Evolutionary conservation across 768 basidiomycete species (phyloP), one percentile per base, ranked within the genome.

Genomic region (Podaxis carcinomalis): DNA sequence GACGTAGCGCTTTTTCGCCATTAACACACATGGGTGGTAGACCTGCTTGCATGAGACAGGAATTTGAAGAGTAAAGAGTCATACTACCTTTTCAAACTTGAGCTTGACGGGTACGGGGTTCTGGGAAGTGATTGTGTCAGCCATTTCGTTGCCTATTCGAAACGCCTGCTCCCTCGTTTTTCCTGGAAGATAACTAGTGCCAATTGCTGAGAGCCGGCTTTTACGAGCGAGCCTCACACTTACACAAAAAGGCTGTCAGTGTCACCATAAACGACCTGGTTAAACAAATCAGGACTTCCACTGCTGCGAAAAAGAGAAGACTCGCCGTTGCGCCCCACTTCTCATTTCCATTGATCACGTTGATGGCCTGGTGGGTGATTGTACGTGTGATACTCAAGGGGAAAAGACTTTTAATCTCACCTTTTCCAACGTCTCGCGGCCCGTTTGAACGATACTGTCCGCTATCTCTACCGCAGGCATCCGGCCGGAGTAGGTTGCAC

Each of bases 401-500:
- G 39, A 32, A 40, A 7, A 35, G 21, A 27, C 9, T 2, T n/a
- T 40, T 25, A 4, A 4, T 21, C 9, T 66, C 76, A 90, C 95
- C 84, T 94, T 93, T 73, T 98, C 96, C 21, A 98, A 77, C 0
- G 93, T 98, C 74, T 98, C 95, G 42, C 97, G 81, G 4, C 97
- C 96, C 46, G 86, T 95, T 75, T 98, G 95, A 0, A 99, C 96
- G 66, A 98, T 98, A 59, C 93, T 93, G 68, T 99, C 97, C 0
- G 97, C 97, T 42, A 99, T 93, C 72, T 98, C 95, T 19, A 98
- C 95, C 9, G 92, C 93, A 23, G 97, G 97, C 97, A 99, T 98
- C 51, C 97, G 81, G 2, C 97, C 97, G 14, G 95, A 98, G 69
- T 87, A 97, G 1, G 91, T 90, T 1, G 97, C 97, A 62, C 90